These are phyloP conservation scores for Hypericum perforatum DNA, from an alignment of 345 rosid species.

Conservation along the genomic window DNA sequence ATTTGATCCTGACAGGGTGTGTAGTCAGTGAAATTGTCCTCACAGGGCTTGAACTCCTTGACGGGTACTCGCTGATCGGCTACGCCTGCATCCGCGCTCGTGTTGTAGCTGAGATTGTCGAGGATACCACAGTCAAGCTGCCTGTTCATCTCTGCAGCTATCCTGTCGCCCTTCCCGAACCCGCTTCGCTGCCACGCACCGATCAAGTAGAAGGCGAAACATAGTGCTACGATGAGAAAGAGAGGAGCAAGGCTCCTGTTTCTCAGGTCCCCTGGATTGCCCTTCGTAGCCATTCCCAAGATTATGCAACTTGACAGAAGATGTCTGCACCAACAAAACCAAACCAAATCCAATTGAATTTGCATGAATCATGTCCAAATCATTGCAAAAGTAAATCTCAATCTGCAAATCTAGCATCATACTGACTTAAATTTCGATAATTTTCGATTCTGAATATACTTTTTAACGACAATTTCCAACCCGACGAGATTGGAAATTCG, in stretches of 20 bases:
- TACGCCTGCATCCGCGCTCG: conserved; percentile 15
- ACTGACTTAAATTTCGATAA: too few species aligned
- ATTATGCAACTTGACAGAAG: background rate
- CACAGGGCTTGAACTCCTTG: conserved; percentile 18
- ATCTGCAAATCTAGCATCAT: too few species aligned
- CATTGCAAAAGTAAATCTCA: too few species aligned
- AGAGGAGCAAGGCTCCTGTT: conserved; percentile 12
- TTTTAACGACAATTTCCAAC: too few species aligned
- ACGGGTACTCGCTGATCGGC: conserved; percentile 6
- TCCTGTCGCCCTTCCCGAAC: conserved; percentile 22
- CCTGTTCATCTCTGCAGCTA: conserved; percentile 13
- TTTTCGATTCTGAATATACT: too few species aligned
- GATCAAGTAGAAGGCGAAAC: conserved; percentile 19
- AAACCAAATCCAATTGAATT: too few species aligned
- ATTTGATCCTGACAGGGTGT: conserved; percentile 26
- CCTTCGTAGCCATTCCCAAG: conserved; percentile 20
- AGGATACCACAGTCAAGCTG: conserved; percentile 17
- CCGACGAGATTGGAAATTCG: too few species aligned
- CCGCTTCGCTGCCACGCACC: conserved; percentile 29
- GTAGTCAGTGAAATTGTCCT: conserved; percentile 16
- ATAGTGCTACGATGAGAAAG: conserved; percentile 13
- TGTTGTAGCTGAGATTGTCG: conserved; percentile 17
- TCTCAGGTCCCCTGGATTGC: conserved; percentile 17
- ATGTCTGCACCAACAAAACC: too few species aligned
- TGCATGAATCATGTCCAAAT: too few species aligned